A percentile compares a stretch with the other conserved stretches of the same genome.
These are phyloP conservation scores for Turnera subulata DNA, from an alignment of 345 rosid genomes.

Conservation along the genomic window DNA sequence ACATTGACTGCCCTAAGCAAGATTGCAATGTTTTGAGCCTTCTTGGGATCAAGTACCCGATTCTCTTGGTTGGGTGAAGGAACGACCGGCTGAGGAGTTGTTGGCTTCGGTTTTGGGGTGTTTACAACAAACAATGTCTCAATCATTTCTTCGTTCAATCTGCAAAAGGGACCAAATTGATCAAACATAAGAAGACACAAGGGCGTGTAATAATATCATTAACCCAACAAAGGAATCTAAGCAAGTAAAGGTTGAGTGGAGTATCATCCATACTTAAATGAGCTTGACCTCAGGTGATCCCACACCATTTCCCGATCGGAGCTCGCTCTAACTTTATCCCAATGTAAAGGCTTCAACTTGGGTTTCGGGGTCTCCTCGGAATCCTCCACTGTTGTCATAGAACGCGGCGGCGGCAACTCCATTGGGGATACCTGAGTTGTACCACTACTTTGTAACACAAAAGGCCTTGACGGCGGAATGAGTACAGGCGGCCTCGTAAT, in stretches of 20 bases:
- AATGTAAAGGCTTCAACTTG: conserved; percentile 78
- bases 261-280: conserved; percentile 70
- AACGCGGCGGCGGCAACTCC: conserved; percentile 36
- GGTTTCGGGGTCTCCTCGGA: conserved; percentile 49
- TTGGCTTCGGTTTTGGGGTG: conserved; percentile 46
- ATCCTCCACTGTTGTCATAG: conserved; percentile 29
- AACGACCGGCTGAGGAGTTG: conserved; percentile 51
- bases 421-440: conserved; percentile 32
- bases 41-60: conserved; percentile 91
- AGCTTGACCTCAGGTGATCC: conserved; percentile 77
- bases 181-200: conserved; percentile 1
- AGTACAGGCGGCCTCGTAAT: conserved; percentile 55
- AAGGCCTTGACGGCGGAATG: conserved; percentile 65
- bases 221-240: too few relatives aligned
- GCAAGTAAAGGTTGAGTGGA: too few relatives aligned
- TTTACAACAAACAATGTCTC: conserved; percentile 75
- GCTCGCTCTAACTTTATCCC: conserved; percentile 98
- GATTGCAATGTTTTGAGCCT: conserved; percentile 94
- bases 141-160: conserved; percentile 90
- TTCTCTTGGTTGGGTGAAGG: conserved; percentile 63
- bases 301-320: conserved; percentile 98
- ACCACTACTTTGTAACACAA: conserved; percentile 47
- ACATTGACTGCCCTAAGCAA: conserved; percentile 83
- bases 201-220: too few relatives aligned
- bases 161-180: conserved; percentile 32